Evolutionary conservation across 495 filamentous ascomycete species (phyloP), one percentile per base, ranked within the genome.

Genomic region (Daldinia grandis): DNA sequence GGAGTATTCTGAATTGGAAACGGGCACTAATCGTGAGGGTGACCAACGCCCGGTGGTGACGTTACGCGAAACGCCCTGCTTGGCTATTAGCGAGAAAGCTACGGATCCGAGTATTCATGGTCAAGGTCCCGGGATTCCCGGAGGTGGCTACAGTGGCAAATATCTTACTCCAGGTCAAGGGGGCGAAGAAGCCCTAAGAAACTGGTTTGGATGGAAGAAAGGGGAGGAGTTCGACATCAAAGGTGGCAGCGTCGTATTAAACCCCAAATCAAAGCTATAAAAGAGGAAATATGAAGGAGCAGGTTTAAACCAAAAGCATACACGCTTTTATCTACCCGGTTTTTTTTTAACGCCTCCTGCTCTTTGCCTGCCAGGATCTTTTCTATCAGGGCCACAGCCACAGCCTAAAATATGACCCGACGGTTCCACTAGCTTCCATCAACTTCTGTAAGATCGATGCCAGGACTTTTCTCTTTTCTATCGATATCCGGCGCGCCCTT

Each of bases 141-240:
- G 88, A 1, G 82, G 88, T 40, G 90, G 89, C 2, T 97, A 94
- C 87, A 75, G 64, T 0, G 87, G 88, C 4, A 78, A 78, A 12
- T 78, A 83, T 1, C 78, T 98, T 56, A 74, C 71, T 5, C 87
- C 92, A 15, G 92, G 93, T 0, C 79, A 86, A 17, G 93, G 91
- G 12, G 93, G 93, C 6, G 87, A 90, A 74, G 87, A 90, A 42
- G 84, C 87, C 4, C 69, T 98, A 66, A 81, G 83, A 55, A 76
- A 86, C 57, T 98, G 95, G 95, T 82, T 91, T 72, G 92, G 92
- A 12, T 95, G 92, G 92, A 84, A 83, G 58, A 84, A 83, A 67
- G 93, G 90, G 0, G 82, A 82, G 54, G 86, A 97, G 17, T 97
- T 90, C 78, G 81, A 84, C 4, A 76, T 91, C n/a, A 77, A 85